phyloP scores from a whole-genome alignment of 2,329 filamentous ascomycete genomes.

The Chrysosporium queenslandicum region DNA sequence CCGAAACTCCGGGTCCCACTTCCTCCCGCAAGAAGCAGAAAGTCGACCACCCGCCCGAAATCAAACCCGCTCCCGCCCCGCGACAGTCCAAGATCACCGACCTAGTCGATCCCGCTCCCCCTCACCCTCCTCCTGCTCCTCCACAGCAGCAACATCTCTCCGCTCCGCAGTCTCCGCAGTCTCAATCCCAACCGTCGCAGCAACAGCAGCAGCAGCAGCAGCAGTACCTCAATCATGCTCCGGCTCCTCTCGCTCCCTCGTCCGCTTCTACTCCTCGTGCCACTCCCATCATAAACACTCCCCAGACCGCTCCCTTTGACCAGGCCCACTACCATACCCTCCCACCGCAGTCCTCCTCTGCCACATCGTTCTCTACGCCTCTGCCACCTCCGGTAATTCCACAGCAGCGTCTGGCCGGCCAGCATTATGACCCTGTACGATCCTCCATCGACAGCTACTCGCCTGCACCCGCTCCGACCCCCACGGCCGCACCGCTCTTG shows the following conservation, averaged over 20 bases:
- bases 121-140: neutral
- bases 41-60: constrained; percentile 27
- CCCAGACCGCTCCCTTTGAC: neutral
- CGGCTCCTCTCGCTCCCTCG: too few relatives aligned
- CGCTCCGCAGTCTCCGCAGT: constrained; percentile 13
- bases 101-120: constrained; percentile 24
- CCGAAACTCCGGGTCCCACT: constrained; percentile 18
- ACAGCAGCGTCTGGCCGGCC: constrained; percentile 54
- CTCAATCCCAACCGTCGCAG: neutral
- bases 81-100: constrained; percentile 36
- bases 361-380: constrained; percentile 23
- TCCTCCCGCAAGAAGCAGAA: constrained; percentile 39
- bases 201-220: constrained; percentile 15
- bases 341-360: constrained; percentile 2
- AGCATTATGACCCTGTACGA: constrained; percentile 82
- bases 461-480: constrained; percentile 31
- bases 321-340: neutral
- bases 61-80: constrained; percentile 20
- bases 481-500: constrained; percentile 52
- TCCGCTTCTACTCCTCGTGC: neutral
- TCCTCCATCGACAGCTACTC: constrained; percentile 48
- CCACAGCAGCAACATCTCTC: constrained; percentile 14
- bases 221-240: constrained; percentile 8
- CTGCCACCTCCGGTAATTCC: constrained; percentile 34
- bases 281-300: neutral